Conservation (phyloP, 2,329 filamentous ascomycete genomes). For the Xylariaceae sp. region DNA sequence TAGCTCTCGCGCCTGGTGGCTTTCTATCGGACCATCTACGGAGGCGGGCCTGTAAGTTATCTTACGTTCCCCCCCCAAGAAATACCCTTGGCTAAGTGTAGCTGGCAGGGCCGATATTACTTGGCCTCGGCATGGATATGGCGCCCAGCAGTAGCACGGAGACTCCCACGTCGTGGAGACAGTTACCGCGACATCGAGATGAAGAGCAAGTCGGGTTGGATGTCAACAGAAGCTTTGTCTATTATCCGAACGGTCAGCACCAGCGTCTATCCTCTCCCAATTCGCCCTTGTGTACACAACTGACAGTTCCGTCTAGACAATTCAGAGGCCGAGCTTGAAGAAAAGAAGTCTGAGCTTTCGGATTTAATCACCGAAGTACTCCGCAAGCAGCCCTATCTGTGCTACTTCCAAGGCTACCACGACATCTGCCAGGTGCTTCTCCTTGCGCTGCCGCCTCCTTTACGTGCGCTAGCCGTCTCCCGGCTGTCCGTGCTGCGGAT, state of each 20-base stretch:
- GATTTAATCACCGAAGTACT: conserved; percentile 76
- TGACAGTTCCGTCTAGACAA: conserved; percentile 47
- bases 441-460: conserved; percentile 66
- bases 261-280: conserved; percentile 22
- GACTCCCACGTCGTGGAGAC: conserved; percentile 46
- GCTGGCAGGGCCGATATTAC: conserved; percentile 44
- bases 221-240: conserved; percentile 93
- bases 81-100: conserved; percentile 3
- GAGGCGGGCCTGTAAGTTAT: conserved; percentile 68
- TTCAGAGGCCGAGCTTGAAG: conserved; percentile 62
- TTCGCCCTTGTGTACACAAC: not conserved
- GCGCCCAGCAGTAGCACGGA: conserved; percentile 21
- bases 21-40: conserved; percentile 65
- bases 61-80: not conserved
- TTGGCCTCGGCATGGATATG: conserved; percentile 34
- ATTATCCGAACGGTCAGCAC: conserved; percentile 74
- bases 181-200: conserved; percentile 73
- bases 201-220: conserved; percentile 90
- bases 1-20: conserved; percentile 63
- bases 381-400: conserved; percentile 74
- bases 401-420: conserved; percentile 98
- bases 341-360: conserved; percentile 72
- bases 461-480: conserved; percentile 61
- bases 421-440: conserved; percentile 96
- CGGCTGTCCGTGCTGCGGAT: conserved; percentile 88